Evolutionary conservation across 257 asterid genomes (phyloP), one percentile per base, ranked within the genome.

Genomic region (Gentiana dahurica): DNA sequence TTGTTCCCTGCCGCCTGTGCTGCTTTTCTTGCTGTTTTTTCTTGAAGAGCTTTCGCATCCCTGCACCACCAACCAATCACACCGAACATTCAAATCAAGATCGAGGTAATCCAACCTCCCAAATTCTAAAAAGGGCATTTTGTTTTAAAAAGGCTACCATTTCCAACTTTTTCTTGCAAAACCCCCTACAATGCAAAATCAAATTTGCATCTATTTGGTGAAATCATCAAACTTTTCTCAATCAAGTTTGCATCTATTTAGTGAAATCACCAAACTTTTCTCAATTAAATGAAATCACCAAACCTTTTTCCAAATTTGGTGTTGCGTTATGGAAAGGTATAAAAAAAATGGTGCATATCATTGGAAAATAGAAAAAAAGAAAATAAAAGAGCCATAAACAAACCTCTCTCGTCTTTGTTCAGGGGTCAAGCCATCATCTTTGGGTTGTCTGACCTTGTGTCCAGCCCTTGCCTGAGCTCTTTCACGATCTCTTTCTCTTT

Each of bases 351-450:
- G 11, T 0, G 34, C 7, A 8, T 51, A 47, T 53, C 8, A 36
- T 34, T 10, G 8, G 1, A 35, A 1, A 41, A 52, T 2, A 35
- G 24, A 15, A 41, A 34, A 34, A 9, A 15, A 15, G 34, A 46
- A 41, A 41, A 41, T 0, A 11, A 47, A 2, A 15, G 43, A 5
- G 15, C 34, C n/a, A 12, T 4, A 10, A 35, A 9, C 6, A 3
- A 11, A 84, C 95, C 95, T 79, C 61, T 83, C 89, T 57, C 89
- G 77, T 73, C 97, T 75, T 70, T 89, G 97, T 70, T 89, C 95
- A 1, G 83, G 97, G 39, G 89, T 85, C 71, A 83, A 76, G 55
- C 92, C 91, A 54, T 83, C 89, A 36, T 68, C 85, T 59, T 73
- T 85, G 0, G 65, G 60, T 8, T 70, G 69, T 70, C 65, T 79